Conservation (phyloP, 768 basidiomycete species). For the Leccinum truebloodii region DNA sequence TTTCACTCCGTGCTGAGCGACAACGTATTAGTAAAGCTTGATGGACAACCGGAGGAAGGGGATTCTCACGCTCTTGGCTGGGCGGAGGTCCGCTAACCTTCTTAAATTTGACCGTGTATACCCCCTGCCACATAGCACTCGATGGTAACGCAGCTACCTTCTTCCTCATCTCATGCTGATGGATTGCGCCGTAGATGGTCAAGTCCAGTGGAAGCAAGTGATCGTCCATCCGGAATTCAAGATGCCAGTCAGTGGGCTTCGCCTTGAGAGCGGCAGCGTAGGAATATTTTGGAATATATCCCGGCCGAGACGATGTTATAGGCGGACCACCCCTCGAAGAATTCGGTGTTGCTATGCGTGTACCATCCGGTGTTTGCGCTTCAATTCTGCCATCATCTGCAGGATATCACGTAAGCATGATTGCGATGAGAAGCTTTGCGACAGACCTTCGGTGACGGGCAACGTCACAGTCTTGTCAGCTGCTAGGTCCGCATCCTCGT, state of each 20-base stretch:
- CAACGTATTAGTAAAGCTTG: constrained; percentile 19
- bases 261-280: constrained; percentile 95
- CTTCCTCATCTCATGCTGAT: constrained; percentile 85
- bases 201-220: constrained; percentile 80
- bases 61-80: constrained; percentile 54
- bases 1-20: constrained; percentile 34
- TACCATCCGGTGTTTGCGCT: constrained; percentile 96
- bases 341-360: constrained; percentile 87
- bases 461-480: constrained; percentile 87
- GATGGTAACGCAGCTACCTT: constrained; percentile 61
- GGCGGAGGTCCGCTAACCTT: constrained; percentile 85
- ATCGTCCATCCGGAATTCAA: constrained; percentile 94
- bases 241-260: constrained; percentile 94
- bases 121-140: constrained; percentile 83
- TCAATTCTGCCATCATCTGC: constrained; percentile 91
- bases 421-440: not conserved
- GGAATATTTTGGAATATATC: constrained; percentile 52
- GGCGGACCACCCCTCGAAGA: constrained; percentile 45
- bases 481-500: constrained; percentile 70
- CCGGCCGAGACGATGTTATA: constrained; percentile 34
- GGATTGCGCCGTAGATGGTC: constrained; percentile 95
- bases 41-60: not conserved
- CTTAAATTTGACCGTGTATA: constrained; percentile 91
- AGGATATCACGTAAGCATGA: constrained; percentile 9
- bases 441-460: constrained; percentile 73